Conservation (phyloP, 2,329 filamentous ascomycete species). For the Xylariaceae sp. region DNA sequence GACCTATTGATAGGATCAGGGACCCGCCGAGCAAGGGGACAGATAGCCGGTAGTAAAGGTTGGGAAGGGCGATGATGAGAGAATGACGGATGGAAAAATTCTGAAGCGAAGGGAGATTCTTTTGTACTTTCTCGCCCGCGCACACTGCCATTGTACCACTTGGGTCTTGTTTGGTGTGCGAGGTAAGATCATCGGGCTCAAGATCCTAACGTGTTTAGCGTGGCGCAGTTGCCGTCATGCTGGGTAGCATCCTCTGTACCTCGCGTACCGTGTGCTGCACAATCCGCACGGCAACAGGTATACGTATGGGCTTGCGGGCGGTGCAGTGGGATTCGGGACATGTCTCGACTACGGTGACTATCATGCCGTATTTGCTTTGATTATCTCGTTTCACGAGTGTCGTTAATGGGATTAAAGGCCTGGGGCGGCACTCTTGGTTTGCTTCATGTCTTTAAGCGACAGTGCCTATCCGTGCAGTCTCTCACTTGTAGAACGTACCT, state of each 20-base stretch:
- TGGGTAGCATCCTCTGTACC: too few relatives aligned
- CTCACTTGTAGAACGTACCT: too few relatives aligned
- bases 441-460: not conserved
- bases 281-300: not conserved
- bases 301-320: not conserved
- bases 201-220: conserved; percentile 23
- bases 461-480: not conserved
- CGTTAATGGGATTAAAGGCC: too few relatives aligned
- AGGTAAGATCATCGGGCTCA: conserved; percentile 11
- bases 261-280: too few relatives aligned
- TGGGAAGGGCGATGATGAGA: conserved; percentile 7
- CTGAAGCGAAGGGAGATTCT: conserved; percentile 20
- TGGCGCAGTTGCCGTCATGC: conserved; percentile 24
- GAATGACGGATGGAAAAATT: not conserved
- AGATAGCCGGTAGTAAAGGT: conserved; percentile 1
- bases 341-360: too few relatives aligned
- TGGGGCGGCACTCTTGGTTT: too few relatives aligned
- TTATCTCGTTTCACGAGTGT: too few relatives aligned
- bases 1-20: not conserved
- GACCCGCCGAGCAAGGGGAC: not conserved
- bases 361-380: too few relatives aligned
- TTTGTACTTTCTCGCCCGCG: conserved; percentile 24
- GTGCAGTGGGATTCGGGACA: not conserved
- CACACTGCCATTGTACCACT: not conserved
- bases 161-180: not conserved